phyloP scores from a whole-genome alignment of 164 flowering plant species.

The Akebia trifoliata region DNA sequence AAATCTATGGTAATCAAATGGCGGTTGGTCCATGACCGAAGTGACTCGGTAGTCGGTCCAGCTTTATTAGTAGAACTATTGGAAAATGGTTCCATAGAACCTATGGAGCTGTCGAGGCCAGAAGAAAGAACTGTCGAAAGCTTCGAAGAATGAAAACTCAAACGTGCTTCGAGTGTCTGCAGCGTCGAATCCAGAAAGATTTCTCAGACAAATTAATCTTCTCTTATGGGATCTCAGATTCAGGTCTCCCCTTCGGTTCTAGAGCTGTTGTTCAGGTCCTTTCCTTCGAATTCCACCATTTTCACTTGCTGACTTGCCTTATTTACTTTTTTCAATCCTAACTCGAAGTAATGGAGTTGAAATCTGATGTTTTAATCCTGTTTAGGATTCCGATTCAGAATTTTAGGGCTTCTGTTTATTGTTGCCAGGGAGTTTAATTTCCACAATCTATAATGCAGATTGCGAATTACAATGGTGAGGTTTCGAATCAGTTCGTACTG shows the following conservation, averaged over 20 bases:
- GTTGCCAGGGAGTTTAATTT: background rate
- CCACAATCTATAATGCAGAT: conserved; percentile 24
- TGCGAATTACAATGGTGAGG: conserved; percentile 35
- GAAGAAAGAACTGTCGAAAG: too few species aligned
- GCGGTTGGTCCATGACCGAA: too few species aligned
- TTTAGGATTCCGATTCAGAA: background rate
- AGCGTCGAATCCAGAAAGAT: conserved; percentile 49
- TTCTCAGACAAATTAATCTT: conserved; percentile 55
- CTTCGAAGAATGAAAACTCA: conserved; percentile 3
- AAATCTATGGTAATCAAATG: too few species aligned
- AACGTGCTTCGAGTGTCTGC: conserved; percentile 65
- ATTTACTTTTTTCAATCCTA: background rate
- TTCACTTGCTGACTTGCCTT: background rate
- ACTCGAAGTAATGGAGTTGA: background rate
- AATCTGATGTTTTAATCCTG: background rate
- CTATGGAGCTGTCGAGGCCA: too few species aligned
- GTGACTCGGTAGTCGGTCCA: too few species aligned
- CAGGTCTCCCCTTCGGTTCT: conserved; percentile 63
- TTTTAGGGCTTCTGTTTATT: background rate
- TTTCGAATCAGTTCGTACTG: conserved; percentile 43
- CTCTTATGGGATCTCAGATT: conserved; percentile 61
- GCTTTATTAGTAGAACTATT: too few species aligned
- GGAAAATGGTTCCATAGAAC: too few species aligned
- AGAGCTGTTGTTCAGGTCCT: conserved; percentile 66
- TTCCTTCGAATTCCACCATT: background rate